These are phyloP conservation scores for Zygoascus hellenicus DNA, from an alignment of 1,139 yeast species.

Conservation along the genomic window DNA sequence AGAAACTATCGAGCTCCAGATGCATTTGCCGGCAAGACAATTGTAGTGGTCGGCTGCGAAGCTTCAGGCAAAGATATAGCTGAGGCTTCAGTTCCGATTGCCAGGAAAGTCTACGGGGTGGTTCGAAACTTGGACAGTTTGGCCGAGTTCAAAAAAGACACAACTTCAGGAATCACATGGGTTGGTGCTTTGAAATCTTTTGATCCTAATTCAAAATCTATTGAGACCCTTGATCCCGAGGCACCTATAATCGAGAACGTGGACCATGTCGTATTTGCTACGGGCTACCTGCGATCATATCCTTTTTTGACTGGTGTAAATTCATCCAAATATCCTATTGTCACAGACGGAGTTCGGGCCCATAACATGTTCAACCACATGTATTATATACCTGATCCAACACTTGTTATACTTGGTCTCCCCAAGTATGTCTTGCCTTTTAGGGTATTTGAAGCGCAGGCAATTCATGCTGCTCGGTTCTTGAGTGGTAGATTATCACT, in stretches of 20 bases:
- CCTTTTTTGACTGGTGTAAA: slow-evolving; percentile 36
- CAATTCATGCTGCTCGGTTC: slow-evolving; percentile 12
- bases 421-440: slow-evolving; percentile 11
- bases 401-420: slow-evolving; percentile 49
- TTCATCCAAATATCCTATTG: slow-evolving; percentile 28
- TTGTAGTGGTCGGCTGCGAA: slow-evolving; percentile 17
- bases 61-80: slow-evolving; percentile 37
- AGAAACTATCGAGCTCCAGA: slow-evolving; percentile 13
- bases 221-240: slow-evolving; percentile 13
- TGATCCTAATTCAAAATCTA: slow-evolving; percentile 10
- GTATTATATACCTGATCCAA: slow-evolving; percentile 49
- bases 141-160: neutral
- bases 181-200: slow-evolving; percentile 14
- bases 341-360: slow-evolving; percentile 44
- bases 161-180: slow-evolving; percentile 2
- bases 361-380: slow-evolving; percentile 50
- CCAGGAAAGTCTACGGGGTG: slow-evolving; percentile 13
- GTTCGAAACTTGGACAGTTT: slow-evolving; percentile 11
- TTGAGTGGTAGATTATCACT: slow-evolving; percentile 12
- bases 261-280: slow-evolving; percentile 54
- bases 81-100: slow-evolving; percentile 27
- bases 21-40: slow-evolving; percentile 12
- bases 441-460: slow-evolving; percentile 9
- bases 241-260: slow-evolving; percentile 32
- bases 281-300: slow-evolving; percentile 52